Base-by-base conservation (phyloP, 2,329 filamentous ascomycete species). In the Aaosphaeria arxii region DNA sequence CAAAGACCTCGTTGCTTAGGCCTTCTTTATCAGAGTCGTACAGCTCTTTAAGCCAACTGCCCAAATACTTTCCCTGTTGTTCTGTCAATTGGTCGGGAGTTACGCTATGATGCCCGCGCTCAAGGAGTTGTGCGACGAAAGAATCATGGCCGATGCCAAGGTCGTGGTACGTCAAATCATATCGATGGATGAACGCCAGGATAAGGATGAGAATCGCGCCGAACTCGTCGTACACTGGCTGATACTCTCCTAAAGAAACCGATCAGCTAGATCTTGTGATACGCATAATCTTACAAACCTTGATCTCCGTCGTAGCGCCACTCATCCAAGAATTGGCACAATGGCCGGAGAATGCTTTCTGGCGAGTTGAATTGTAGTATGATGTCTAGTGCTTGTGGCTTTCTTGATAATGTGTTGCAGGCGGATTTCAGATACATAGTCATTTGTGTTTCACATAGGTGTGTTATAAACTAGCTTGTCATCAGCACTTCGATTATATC, bases 241-340 rank as follows among this genome's bases (percentile, higher is more conserved):
- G 89, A 58, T 90, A 90, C 63, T 94, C 89, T 45, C 83, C 85
- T 76, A 24, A 24, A 24, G 32, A 1, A 11, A 36, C 4, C 11
- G 6, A 51, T 65, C 43, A 69, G 57, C 48, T 41, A n/a, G 13
- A 24, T 28, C 30, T 3, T 38, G 29, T 32, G 33, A 33, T 17
- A 1, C 2, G 28, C 7, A 41, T 13, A 6, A 9, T 11, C 7
- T 11, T 11, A 43, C 51, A 48, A 57, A 76, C 77, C 78, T 69
- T 91, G 88, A 56, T 92, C 88, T 52, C 91, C 88, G 36, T 92
- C 89, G 58, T 91, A 89, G 7, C 80, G 77, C 89, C 89, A 94
- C 52, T 82, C 83, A 57, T 94, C 88, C 9, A 95, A 75, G 7
- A 92, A 74, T 24, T 85, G 82, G 64, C 87, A 91, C 1, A 94